A percentile compares a stretch with the other conserved stretches of the same genome.
Conservation (phyloP, 1,284 basidiomycete species). For the Trichosporon sp. region DNA sequence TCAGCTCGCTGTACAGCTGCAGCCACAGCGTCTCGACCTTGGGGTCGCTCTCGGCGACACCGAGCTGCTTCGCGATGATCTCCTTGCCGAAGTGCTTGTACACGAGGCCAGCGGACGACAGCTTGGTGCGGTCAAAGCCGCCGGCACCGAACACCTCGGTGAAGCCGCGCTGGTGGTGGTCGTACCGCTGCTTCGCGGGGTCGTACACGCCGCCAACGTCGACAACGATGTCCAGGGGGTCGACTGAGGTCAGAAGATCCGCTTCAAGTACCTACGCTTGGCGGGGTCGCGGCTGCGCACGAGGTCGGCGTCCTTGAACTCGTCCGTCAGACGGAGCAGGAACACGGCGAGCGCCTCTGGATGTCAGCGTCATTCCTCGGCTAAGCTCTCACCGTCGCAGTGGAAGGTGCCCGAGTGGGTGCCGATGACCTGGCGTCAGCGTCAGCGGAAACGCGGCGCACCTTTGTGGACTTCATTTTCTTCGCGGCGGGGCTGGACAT, state of each 20-base stretch:
- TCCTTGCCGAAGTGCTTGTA: constrained; percentile 97
- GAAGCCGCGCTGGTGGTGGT: constrained; percentile 96
- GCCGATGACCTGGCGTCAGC: too few relatives aligned
- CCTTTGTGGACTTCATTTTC: constrained; percentile 49
- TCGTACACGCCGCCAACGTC: constrained; percentile 96
- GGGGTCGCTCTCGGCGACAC: constrained; percentile 57
- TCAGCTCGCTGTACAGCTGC: constrained; percentile 87
- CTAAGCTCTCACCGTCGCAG: constrained; percentile 69
- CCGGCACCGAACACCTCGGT: constrained; percentile 81
- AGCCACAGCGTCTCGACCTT: constrained; percentile 73
- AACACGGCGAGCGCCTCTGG: constrained; percentile 54
- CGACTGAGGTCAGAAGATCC: constrained; percentile 51
- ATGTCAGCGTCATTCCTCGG: background rate
- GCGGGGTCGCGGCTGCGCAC: constrained; percentile 76
- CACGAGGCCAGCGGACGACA: constrained; percentile 87
- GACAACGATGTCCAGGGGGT: constrained; percentile 89
- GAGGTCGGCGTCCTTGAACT: constrained; percentile 70
- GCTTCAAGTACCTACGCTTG: constrained; percentile 49
- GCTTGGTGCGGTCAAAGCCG: constrained; percentile 62
- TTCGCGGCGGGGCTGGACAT: constrained; percentile 38
- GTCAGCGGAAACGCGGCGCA: too few relatives aligned
- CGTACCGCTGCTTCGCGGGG: constrained; percentile 70
- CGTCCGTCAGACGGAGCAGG: constrained; percentile 71
- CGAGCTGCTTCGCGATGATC: constrained; percentile 67
- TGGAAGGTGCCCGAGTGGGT: constrained; percentile 96